Evolutionary conservation across 2,329 filamentous ascomycete species (phyloP).

Genomic region (Byssothecium circinans): DNA sequence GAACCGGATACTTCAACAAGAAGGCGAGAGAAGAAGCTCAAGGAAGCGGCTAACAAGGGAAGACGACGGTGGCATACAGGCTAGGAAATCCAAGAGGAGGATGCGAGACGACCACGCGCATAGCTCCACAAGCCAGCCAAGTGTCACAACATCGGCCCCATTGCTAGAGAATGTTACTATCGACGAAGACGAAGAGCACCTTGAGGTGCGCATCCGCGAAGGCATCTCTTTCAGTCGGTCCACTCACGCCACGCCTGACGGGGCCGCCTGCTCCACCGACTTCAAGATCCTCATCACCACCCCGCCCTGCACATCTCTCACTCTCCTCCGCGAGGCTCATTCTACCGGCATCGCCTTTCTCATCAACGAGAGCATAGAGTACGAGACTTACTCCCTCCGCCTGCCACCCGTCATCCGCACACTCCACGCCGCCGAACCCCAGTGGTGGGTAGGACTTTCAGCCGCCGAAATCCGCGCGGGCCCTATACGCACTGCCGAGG

Average conservation of each 20-base stretch:
- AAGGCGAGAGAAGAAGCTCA: no score
- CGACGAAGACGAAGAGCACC: background rate
- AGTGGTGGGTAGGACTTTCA: constrained; percentile 1
- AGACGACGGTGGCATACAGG: no score
- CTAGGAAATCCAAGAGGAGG: no score
- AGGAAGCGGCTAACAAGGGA: no score
- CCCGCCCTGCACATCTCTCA: background rate
- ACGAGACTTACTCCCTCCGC: background rate
- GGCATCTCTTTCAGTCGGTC: background rate
- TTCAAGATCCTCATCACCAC: background rate
- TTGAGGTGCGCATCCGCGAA: background rate
- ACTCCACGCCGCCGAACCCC: background rate
- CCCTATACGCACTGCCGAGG: background rate
- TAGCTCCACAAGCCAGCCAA: no score
- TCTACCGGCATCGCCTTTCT: background rate
- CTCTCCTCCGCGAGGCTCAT: background rate
- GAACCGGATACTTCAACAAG: no score
- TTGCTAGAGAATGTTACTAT: background rate
- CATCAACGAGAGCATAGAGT: background rate
- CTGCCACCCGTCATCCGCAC: background rate
- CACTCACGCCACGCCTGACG: no score
- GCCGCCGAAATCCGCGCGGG: constrained; percentile 1
- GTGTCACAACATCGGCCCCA: no score
- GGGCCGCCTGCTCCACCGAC: background rate
- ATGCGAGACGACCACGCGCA: no score